Conservation (phyloP, 257 asterid genomes). For the Nemophila menziesii region DNA sequence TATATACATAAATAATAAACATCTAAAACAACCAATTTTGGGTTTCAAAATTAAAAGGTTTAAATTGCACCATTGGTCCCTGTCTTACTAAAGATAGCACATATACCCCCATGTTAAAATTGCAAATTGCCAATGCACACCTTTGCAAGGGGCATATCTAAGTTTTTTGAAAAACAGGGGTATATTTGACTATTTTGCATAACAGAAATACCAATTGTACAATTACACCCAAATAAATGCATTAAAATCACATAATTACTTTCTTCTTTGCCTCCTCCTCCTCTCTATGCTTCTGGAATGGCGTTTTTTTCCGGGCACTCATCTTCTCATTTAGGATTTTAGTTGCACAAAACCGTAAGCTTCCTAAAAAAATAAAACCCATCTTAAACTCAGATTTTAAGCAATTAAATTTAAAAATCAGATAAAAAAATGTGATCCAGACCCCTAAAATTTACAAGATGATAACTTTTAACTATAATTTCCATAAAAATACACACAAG, state of each 20-base stretch:
- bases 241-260: conserved; percentile 14
- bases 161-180: no score
- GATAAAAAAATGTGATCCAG: no score
- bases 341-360: conserved; percentile 12
- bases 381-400: background rate
- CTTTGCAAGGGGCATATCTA: no score
- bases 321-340: conserved; percentile 23
- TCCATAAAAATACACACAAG: background rate
- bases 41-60: no score
- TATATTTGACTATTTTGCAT: no score
- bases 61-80: no score
- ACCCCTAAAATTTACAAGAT: no score
- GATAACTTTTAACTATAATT: no score
- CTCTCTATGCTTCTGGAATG: conserved; percentile 93
- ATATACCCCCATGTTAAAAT: no score
- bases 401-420: background rate
- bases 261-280: conserved; percentile 92
- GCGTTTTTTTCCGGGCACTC: conserved; percentile 87
- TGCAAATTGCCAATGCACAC: no score
- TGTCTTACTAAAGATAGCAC: no score
- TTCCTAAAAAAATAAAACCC: background rate
- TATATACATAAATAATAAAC: conserved; percentile 12
- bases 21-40: background rate
- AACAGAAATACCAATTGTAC: background rate
- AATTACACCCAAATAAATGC: background rate